Evolutionary conservation across 2,329 filamentous ascomycete species (phyloP).

Genomic region (Fusarium temperatum): DNA sequence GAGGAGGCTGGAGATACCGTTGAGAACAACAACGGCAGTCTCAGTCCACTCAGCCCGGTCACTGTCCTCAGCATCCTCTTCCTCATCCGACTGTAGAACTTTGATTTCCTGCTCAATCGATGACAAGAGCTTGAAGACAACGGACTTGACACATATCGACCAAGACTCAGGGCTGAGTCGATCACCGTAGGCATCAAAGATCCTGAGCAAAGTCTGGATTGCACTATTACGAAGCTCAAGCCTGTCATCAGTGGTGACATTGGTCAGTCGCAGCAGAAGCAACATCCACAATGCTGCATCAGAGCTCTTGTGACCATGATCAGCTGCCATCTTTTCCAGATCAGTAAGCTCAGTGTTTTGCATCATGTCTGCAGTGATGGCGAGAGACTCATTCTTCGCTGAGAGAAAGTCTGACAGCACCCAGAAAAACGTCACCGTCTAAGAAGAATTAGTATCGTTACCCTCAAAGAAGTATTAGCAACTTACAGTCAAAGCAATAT

Average conservation of each 20-base stretch:
- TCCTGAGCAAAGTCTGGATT: slow-evolving; percentile 88
- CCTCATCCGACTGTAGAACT: slow-evolving; percentile 48
- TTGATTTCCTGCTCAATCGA: slow-evolving; percentile 70
- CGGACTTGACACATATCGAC: slow-evolving; percentile 82
- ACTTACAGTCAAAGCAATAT: slow-evolving; percentile 88
- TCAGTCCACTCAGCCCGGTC: slow-evolving; percentile 72
- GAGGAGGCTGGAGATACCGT: slow-evolving; percentile 76
- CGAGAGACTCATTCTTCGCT: slow-evolving; percentile 64
- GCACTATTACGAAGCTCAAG: slow-evolving; percentile 85
- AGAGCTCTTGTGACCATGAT: slow-evolving; percentile 67
- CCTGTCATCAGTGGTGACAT: slow-evolving; percentile 75
- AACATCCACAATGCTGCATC: slow-evolving; percentile 82
- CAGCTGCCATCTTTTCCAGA: slow-evolving; percentile 65
- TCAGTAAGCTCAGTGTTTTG: slow-evolving; percentile 60
- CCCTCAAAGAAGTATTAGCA: too few relatives aligned
- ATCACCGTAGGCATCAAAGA: slow-evolving; percentile 91
- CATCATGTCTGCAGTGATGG: slow-evolving; percentile 66
- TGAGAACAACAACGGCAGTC: slow-evolving; percentile 78
- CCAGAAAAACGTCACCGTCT: slow-evolving; percentile 96
- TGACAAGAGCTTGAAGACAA: slow-evolving; percentile 81
- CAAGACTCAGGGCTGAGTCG: slow-evolving; percentile 80
- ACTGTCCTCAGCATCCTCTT: slow-evolving; percentile 53
- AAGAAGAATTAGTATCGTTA: slow-evolving; percentile 1
- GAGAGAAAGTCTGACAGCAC: slow-evolving; percentile 90
- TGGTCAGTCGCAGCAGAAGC: slow-evolving; percentile 74